A percentile compares a stretch with the other conserved stretches of the same genome.
These are phyloP conservation scores for Metschnikowia gruessii DNA, from an alignment of 805 yeast species.

Conservation along the genomic window DNA sequence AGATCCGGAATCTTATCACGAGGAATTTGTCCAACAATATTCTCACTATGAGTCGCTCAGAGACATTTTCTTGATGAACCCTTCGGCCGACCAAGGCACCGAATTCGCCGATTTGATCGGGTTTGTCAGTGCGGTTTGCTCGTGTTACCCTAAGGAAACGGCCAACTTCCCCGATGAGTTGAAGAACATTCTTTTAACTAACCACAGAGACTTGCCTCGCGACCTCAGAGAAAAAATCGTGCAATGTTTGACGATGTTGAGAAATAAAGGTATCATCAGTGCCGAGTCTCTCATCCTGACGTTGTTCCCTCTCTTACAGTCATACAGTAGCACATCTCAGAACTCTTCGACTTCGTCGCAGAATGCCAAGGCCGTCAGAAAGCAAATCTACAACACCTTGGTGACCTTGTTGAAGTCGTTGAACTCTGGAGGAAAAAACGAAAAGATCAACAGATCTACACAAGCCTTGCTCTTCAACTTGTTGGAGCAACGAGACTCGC, in stretches of 20 bases:
- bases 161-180: constrained; percentile 79
- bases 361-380: constrained; percentile 79
- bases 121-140: constrained; percentile 87
- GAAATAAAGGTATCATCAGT: constrained; percentile 76
- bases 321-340: constrained; percentile 48
- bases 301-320: constrained; percentile 77
- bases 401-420: constrained; percentile 76
- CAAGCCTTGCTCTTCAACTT: constrained; percentile 90
- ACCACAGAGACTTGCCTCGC: constrained; percentile 79
- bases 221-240: constrained; percentile 89
- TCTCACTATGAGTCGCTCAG: constrained; percentile 88
- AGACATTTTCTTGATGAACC: constrained; percentile 79
- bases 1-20: constrained; percentile 91
- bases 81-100: constrained; percentile 39
- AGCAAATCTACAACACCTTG: constrained; percentile 76
- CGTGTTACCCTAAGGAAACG: constrained; percentile 88
- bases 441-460: constrained; percentile 81
- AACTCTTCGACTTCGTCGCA: constrained; percentile 41
- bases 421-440: constrained; percentile 86
- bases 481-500: constrained; percentile 70
- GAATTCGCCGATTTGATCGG: constrained; percentile 82
- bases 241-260: constrained; percentile 82
- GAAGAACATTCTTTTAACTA: constrained; percentile 60
- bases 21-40: constrained; percentile 90
- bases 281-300: constrained; percentile 83